phyloP scores from a whole-genome alignment of 345 rosid genomes.

The Firmiana major region DNA sequence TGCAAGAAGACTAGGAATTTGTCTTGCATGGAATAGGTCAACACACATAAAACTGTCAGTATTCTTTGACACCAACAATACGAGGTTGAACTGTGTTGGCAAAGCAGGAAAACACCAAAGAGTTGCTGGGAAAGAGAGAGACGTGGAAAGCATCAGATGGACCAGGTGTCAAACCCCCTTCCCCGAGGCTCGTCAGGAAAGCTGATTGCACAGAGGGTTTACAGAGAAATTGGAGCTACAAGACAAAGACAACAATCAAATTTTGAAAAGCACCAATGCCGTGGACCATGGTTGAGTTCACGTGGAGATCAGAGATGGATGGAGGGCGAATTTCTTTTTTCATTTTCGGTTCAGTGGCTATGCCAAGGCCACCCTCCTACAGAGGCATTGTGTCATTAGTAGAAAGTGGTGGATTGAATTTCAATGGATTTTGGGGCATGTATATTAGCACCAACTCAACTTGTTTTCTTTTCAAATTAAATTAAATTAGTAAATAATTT shows the following conservation, averaged over 20 bases:
- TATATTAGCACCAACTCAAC: too few species aligned
- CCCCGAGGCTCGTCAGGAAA: constrained; percentile 25
- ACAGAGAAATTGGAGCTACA: not conserved
- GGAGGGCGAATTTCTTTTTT: too few species aligned
- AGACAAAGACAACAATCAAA: not conserved
- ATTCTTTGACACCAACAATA: not conserved
- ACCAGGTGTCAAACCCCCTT: constrained; percentile 41
- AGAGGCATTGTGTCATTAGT: too few species aligned
- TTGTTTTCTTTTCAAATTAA: too few species aligned
- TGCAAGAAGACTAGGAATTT: not conserved
- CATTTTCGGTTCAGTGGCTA: too few species aligned
- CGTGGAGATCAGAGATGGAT: too few species aligned
- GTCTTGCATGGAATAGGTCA: not conserved
- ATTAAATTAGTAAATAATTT: too few species aligned
- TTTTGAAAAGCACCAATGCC: not conserved
- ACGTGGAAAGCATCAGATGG: constrained; percentile 17
- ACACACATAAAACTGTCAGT: not conserved
- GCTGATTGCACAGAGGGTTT: not conserved
- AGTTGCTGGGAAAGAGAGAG: not conserved
- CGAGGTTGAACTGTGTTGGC: not conserved
- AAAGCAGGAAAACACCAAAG: not conserved
- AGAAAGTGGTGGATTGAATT: too few species aligned
- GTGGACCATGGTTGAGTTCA: too few species aligned
- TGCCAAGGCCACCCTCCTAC: too few species aligned
- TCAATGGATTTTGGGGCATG: too few species aligned